Conservation (phyloP, 108 stramenopile genomes). For the Cyclotella atomus region DNA sequence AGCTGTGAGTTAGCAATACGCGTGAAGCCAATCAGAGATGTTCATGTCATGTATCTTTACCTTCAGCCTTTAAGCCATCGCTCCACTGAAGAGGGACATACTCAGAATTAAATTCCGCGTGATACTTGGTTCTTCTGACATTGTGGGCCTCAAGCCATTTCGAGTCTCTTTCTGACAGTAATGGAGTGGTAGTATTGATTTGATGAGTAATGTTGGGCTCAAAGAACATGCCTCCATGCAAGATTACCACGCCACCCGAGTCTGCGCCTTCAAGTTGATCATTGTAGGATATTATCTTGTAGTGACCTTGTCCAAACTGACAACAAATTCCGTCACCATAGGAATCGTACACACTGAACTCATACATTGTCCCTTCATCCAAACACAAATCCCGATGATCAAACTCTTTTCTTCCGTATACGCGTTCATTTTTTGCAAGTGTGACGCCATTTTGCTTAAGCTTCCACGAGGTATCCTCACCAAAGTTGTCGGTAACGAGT, state of each 20-base stretch:
- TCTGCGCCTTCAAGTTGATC: not conserved
- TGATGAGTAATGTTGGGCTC: slow-evolving; percentile 11
- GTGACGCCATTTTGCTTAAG: slow-evolving; percentile 12
- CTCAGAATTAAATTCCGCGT: slow-evolving; percentile 19
- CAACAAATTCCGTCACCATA: slow-evolving; percentile 39
- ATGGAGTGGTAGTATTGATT: slow-evolving; percentile 24
- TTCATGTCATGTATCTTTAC: not conserved
- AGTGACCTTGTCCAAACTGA: slow-evolving; percentile 19
- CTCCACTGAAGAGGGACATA: slow-evolving; percentile 40
- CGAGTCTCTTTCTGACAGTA: slow-evolving; percentile 19
- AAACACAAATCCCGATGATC: slow-evolving; percentile 32
- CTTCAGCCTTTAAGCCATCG: slow-evolving; percentile 30
- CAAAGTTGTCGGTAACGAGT: slow-evolving; percentile 34
- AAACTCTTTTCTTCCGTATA: not conserved
- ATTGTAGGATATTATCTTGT: slow-evolving; percentile 22
- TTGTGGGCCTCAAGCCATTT: slow-evolving; percentile 32
- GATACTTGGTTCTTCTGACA: slow-evolving; percentile 26
- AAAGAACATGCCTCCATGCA: slow-evolving; percentile 29
- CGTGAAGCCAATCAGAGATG: no score
- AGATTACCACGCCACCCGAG: slow-evolving; percentile 7
- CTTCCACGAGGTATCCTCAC: slow-evolving; percentile 36
- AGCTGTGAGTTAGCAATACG: no score
- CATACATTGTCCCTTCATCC: slow-evolving; percentile 23
- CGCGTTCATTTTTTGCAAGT: slow-evolving; percentile 29
- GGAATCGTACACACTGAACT: slow-evolving; percentile 22